Evolutionary conservation across 2,329 filamentous ascomycete species (phyloP).

Genomic region (Ophiostoma sp.): DNA sequence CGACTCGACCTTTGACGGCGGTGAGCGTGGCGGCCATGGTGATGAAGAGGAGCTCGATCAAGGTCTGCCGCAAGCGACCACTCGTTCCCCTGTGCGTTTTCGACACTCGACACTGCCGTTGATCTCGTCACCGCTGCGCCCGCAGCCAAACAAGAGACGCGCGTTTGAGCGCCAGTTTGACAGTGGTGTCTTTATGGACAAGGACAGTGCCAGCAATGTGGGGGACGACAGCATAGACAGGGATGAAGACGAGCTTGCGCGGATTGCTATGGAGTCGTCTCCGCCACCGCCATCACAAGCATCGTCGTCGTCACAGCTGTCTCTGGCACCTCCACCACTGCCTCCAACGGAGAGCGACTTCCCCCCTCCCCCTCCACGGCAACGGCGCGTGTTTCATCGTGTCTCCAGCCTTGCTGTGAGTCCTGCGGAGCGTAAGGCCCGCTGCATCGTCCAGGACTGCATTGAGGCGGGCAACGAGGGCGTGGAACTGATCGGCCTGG

Average conservation of each 20-base stretch:
- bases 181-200: conserved; percentile 61
- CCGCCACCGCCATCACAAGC: conserved; percentile 53
- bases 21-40: not conserved
- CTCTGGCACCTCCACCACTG: conserved; percentile 32
- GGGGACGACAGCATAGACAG: conserved; percentile 34
- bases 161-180: conserved; percentile 56
- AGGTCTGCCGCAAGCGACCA: not conserved
- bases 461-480: conserved; percentile 54
- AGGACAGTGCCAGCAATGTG: conserved; percentile 43
- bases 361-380: conserved; percentile 35
- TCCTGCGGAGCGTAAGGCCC: conserved; percentile 43
- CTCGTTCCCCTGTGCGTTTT: not conserved
- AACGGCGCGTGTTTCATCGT: conserved; percentile 29
- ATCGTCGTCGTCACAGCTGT: conserved; percentile 53
- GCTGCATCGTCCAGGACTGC: conserved; percentile 45
- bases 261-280: conserved; percentile 31
- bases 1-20: conserved; percentile 25
- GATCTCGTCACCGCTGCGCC: conserved; percentile 25
- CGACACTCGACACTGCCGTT: conserved; percentile 10
- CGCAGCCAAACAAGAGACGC: conserved; percentile 40
- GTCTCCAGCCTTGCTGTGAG: conserved; percentile 30
- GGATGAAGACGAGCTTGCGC: conserved; percentile 29
- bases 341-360: conserved; percentile 33
- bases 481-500: conserved; percentile 42
- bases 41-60: not conserved